Evolutionary conservation across 495 filamentous ascomycete species (phyloP).

Genomic region (Hypoxylon trugodes): DNA sequence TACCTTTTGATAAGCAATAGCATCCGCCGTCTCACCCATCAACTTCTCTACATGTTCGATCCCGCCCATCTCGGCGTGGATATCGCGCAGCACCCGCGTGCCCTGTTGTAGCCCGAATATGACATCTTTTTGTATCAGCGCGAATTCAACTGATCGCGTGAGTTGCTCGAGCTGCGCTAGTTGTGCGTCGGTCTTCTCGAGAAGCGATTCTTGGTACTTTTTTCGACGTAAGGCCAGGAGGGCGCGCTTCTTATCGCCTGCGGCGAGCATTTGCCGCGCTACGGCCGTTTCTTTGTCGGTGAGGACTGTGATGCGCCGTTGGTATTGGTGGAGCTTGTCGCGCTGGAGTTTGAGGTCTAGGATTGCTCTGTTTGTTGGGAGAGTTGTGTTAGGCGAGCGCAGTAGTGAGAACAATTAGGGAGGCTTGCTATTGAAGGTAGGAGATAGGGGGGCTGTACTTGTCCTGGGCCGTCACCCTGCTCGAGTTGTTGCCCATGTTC

Average conservation of each 20-base stretch:
- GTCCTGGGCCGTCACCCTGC: constrained; percentile 59
- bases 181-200: constrained; percentile 89
- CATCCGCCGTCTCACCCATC: constrained; percentile 90
- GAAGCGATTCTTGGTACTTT: constrained; percentile 94
- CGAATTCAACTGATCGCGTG: constrained; percentile 83
- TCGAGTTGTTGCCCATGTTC: constrained; percentile 54
- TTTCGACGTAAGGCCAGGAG: constrained; percentile 90
- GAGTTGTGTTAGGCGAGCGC: not conserved
- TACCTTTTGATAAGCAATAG: constrained; percentile 86
- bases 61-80: constrained; percentile 95
- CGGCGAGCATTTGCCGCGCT: constrained; percentile 81
- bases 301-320: constrained; percentile 71
- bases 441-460: constrained; percentile 42
- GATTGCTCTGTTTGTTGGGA: constrained; percentile 68
- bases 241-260: constrained; percentile 82
- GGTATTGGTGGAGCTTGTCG: constrained; percentile 94
- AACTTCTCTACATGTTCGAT: constrained; percentile 91
- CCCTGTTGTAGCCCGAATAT: constrained; percentile 92
- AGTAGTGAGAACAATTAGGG: not conserved
- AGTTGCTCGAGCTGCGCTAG: constrained; percentile 68
- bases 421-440: not conserved
- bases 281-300: constrained; percentile 52
- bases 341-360: constrained; percentile 97
- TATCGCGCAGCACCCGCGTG: constrained; percentile 85
- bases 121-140: constrained; percentile 81